A percentile compares a stretch with the other conserved stretches of the same genome.
phyloP scores from a whole-genome alignment of 2,329 filamentous ascomycete genomes.

The Fusarium incarnatum region DNA sequence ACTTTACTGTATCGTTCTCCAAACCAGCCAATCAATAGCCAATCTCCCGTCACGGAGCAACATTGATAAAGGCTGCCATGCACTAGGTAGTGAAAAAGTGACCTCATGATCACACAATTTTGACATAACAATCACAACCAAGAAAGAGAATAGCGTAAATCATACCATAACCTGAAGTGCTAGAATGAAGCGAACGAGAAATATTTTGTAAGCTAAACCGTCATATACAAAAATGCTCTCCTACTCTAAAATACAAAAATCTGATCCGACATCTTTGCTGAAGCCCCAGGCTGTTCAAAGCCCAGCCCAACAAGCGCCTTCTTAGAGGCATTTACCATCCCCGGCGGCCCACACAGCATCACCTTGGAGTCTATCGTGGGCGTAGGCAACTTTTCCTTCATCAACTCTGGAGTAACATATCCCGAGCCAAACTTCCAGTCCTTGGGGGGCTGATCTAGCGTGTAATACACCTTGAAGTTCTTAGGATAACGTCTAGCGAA shows the following conservation, averaged over 20 bases:
- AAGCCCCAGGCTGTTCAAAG: conserved; percentile 61
- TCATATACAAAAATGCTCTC: too few species aligned
- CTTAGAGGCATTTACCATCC: conserved; percentile 69
- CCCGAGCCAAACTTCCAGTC: conserved; percentile 63
- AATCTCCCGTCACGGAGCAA: too few species aligned
- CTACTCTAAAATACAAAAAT: conserved; percentile 55
- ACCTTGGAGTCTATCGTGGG: conserved; percentile 61
- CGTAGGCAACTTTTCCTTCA: conserved; percentile 61
- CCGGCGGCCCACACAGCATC: conserved; percentile 70
- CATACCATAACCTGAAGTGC: too few species aligned
- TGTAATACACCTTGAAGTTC: conserved; percentile 67
- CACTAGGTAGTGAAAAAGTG: too few species aligned
- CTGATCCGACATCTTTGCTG: conserved; percentile 65
- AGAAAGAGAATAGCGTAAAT: too few species aligned
- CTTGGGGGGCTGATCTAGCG: conserved; percentile 60
- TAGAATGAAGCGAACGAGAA: too few species aligned
- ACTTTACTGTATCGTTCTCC: too few species aligned
- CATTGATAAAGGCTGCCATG: too few species aligned
- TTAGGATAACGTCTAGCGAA: conserved; percentile 63
- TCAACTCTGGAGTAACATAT: conserved; percentile 62
- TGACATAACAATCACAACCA: too few species aligned
- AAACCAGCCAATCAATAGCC: too few species aligned
- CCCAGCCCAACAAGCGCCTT: conserved; percentile 60
- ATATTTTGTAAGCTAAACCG: too few species aligned
- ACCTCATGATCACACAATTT: too few species aligned